Conservation (phyloP, 108 stramenopile genomes). For the Cafeteria roenbergensis region DNA sequence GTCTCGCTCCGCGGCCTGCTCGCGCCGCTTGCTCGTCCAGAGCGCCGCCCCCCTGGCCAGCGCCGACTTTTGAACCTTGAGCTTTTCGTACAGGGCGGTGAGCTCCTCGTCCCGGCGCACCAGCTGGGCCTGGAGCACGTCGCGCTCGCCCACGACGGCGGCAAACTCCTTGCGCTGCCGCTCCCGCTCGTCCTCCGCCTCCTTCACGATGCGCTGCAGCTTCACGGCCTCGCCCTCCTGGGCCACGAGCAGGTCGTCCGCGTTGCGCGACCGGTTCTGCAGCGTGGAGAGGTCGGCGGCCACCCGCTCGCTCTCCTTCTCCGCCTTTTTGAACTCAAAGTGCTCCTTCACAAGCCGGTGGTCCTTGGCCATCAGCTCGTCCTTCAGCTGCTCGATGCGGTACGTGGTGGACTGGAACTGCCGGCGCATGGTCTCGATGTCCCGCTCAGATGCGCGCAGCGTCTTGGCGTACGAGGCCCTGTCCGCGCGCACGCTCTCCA, state of each 20-base stretch:
- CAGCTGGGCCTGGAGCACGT: slow-evolving; percentile 43
- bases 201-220: slow-evolving; percentile 33
- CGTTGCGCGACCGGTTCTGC: slow-evolving; percentile 39
- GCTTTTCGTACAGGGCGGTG: slow-evolving; percentile 44
- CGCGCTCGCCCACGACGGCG: slow-evolving; percentile 42
- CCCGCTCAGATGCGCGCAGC: slow-evolving; percentile 45
- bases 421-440: slow-evolving; percentile 45
- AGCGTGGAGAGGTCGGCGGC: slow-evolving; percentile 48
- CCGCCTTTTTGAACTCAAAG: slow-evolving; percentile 34
- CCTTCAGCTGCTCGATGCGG: slow-evolving; percentile 51
- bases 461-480: slow-evolving; percentile 46
- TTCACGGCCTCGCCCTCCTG: slow-evolving; percentile 47
- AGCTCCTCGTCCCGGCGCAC: slow-evolving; percentile 47
- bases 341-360: slow-evolving; percentile 49
- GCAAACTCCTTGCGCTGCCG: slow-evolving; percentile 48
- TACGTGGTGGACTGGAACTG: slow-evolving; percentile 50
- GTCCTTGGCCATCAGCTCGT: slow-evolving; percentile 51
- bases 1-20: slow-evolving; percentile 18
- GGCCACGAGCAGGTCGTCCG: slow-evolving; percentile 39
- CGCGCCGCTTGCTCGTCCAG: background rate
- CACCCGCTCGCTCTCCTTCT: slow-evolving; percentile 43
- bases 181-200: slow-evolving; percentile 48
- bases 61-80: slow-evolving; percentile 36
- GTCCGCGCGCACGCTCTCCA: slow-evolving; percentile 47
- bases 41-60: slow-evolving; percentile 44